A percentile compares a stretch with the other conserved stretches of the same genome.
phyloP scores from a whole-genome alignment of 1,284 basidiomycete genomes.

The Peniophora sp. region DNA sequence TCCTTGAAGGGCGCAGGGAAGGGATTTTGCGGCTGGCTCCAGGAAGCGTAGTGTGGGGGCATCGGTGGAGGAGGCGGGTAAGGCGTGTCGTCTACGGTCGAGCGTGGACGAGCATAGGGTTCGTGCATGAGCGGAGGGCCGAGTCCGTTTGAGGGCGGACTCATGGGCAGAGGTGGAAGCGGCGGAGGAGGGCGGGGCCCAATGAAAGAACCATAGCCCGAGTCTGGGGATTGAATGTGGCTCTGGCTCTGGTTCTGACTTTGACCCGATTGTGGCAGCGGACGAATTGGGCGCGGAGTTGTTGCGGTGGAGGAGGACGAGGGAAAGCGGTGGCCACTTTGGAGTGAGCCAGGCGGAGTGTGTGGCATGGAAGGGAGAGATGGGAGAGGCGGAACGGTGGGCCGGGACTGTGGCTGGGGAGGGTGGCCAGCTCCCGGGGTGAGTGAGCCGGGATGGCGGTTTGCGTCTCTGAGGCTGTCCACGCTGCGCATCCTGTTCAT shows the following conservation, averaged over 20 bases:
- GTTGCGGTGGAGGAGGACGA: conserved; percentile 6
- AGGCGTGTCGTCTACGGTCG: conserved; percentile 26
- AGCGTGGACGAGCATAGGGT: conserved; percentile 9
- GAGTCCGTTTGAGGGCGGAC: no score
- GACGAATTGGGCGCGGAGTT: conserved; percentile 7
- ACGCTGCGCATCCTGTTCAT: conserved; percentile 7
- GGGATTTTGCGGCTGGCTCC: conserved; percentile 2
- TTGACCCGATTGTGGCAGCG: conserved; percentile 5
- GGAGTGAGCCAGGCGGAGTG: no score
- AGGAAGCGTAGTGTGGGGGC: conserved; percentile 4
- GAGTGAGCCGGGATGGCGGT: conserved; percentile 3
- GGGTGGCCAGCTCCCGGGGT: conserved; percentile 2
- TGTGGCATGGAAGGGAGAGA: conserved; percentile 2
- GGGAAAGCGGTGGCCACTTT: no score
- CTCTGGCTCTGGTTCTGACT: not conserved
- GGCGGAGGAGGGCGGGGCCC: not conserved
- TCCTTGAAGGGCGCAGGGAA: conserved; percentile 14
- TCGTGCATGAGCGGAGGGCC: no score
- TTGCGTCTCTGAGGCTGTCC: conserved; percentile 12
- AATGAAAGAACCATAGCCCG: not conserved
- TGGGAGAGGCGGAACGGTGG: conserved; percentile 3
- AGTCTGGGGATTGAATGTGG: not conserved
- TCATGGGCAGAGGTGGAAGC: conserved; percentile 4
- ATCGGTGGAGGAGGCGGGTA: conserved; percentile 4
- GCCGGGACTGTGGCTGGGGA: conserved; percentile 4